Evolutionary conservation across 306 rosid species (phyloP).

Genomic region (Fragaria vesca): DNA sequence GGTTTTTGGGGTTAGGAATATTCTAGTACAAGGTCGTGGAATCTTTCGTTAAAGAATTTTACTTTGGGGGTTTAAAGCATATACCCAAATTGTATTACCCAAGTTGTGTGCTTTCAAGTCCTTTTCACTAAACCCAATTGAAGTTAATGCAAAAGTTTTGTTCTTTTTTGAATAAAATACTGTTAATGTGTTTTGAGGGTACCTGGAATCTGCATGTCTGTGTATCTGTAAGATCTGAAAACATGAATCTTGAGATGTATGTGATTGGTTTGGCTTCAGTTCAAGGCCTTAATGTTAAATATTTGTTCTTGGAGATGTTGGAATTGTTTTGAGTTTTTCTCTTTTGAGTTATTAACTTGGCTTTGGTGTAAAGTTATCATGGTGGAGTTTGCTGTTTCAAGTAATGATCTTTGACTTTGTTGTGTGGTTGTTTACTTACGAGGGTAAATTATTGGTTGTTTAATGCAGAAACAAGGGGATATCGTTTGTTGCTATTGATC

Average conservation of each 20-base stretch:
- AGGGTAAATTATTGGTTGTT: constrained; percentile 2
- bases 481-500: constrained; percentile 78
- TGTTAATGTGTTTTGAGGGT: not conserved
- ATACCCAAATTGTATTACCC: not conserved
- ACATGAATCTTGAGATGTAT: not conserved
- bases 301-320: not conserved
- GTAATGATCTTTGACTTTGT: constrained; percentile 4
- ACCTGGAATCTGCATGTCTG: not conserved
- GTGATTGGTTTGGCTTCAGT: not conserved
- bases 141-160: not conserved
- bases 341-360: not conserved
- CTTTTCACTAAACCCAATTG: not conserved
- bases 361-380: not conserved
- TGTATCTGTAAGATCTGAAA: not conserved
- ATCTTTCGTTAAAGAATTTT: constrained; percentile 31
- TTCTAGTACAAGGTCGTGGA: constrained; percentile 34
- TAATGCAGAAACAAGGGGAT: constrained; percentile 81
- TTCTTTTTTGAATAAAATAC: not conserved
- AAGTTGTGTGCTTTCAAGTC: constrained; percentile 9
- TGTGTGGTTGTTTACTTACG: constrained; percentile 9
- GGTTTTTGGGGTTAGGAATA: constrained; percentile 5
- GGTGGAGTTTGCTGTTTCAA: not conserved
- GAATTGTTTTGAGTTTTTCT: not conserved
- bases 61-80: not conserved
- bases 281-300: not conserved